Conservation (phyloP, 164 flowering plant genomes). For the Brasenia schreberi region DNA sequence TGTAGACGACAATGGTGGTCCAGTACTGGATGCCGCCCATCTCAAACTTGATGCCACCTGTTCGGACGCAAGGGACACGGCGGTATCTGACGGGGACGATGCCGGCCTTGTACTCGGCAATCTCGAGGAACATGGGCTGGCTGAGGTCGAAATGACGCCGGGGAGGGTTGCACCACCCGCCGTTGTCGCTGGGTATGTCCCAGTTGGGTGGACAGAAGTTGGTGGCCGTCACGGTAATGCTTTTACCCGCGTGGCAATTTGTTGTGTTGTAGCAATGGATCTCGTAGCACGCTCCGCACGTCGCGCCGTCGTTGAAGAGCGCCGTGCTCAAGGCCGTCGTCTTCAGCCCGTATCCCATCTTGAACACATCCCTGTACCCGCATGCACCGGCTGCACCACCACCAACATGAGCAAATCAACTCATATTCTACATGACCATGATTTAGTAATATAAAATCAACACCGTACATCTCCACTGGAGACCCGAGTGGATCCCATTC, state of each 20-base stretch:
- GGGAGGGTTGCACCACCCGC: constrained; percentile 26
- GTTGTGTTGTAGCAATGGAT: constrained; percentile 10
- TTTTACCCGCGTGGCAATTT: constrained; percentile 1
- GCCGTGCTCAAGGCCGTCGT: constrained; percentile 11
- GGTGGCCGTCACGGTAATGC: constrained; percentile 7
- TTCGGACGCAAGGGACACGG: constrained; percentile 1
- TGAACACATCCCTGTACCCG: constrained; percentile 2
- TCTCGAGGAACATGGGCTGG: constrained; percentile 34
- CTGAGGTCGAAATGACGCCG: constrained; percentile 53
- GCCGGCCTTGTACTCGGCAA: constrained; percentile 50
- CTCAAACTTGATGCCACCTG: too few relatives aligned
- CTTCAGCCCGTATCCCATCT: background rate
- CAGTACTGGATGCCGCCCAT: constrained; percentile 29
- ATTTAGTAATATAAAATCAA: too few relatives aligned
- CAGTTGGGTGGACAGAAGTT: constrained; percentile 9
- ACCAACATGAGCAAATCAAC: too few relatives aligned
- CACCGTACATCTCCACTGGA: too few relatives aligned
- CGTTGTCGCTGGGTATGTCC: constrained; percentile 8
- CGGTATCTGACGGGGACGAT: constrained; percentile 39
- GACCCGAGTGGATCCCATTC: too few relatives aligned
- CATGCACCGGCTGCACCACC: constrained; percentile 4
- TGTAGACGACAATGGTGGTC: constrained; percentile 21
- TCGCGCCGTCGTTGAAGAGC: constrained; percentile 8
- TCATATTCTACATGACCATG: too few relatives aligned
- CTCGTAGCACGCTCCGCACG: constrained; percentile 18